Percentiles rank a stretch among this genome's conserved stretches.
Conservation (phyloP, 2,329 filamentous ascomycete genomes). For the Tolypocladium album region DNA sequence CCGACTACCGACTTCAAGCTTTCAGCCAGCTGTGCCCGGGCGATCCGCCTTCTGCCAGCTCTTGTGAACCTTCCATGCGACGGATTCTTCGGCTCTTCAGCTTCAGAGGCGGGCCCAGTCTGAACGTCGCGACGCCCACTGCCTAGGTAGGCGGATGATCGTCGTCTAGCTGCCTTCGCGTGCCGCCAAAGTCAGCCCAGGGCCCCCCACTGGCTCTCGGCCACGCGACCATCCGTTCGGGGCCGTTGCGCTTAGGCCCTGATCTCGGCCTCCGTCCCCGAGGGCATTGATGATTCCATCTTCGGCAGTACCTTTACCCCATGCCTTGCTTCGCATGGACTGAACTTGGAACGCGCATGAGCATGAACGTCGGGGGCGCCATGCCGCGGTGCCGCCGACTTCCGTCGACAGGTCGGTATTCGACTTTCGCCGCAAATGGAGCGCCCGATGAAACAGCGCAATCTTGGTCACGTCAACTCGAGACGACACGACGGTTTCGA, state of each 20-base stretch:
- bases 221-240: not conserved
- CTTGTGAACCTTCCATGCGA: not conserved
- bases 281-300: not conserved
- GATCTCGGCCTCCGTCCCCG: not conserved
- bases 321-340: not conserved
- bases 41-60: not conserved
- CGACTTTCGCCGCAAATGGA: not conserved
- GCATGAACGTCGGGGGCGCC: not conserved
- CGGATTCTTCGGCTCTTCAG: constrained; percentile 1
- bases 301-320: not conserved
- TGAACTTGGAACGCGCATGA: not conserved
- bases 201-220: not conserved
- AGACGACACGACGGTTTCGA: not conserved
- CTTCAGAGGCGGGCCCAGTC: not conserved
- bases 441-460: not conserved
- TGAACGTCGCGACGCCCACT: not conserved
- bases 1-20: not conserved
- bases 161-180: not conserved
- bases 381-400: not conserved
- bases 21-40: not conserved
- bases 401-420: not conserved
- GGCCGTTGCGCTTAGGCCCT: not conserved
- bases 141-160: not conserved
- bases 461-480: not conserved
- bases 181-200: not conserved